phyloP scores from a whole-genome alignment of 73 alveolate species.

The Breviolum minutum region DNA sequence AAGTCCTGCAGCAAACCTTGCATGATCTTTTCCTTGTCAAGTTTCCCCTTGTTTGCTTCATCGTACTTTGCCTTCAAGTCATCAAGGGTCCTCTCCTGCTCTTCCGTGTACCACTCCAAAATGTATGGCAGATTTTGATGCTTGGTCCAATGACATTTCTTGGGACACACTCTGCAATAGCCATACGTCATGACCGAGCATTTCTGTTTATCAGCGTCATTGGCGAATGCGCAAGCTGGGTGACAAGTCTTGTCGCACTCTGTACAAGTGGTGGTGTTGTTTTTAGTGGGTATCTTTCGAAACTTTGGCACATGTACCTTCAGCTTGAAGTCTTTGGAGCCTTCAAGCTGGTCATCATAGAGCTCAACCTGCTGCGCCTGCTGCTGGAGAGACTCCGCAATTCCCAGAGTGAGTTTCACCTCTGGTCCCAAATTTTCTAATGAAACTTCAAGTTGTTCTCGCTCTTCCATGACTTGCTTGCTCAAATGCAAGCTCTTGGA shows the following conservation, averaged over 20 bases:
- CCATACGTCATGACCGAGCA: constrained; percentile 44
- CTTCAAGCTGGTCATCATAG: background rate
- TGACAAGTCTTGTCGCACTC: constrained; percentile 71
- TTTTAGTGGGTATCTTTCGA: constrained; percentile 34
- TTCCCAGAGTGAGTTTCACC: constrained; percentile 28
- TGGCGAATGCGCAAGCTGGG: background rate
- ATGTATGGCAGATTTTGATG: constrained; percentile 73
- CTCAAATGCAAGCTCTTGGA: constrained; percentile 68
- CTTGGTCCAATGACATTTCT: constrained; percentile 68
- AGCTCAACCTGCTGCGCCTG: constrained; percentile 42
- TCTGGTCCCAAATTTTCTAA: constrained; percentile 51
- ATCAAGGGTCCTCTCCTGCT: constrained; percentile 27
- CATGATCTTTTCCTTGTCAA: constrained; percentile 63
- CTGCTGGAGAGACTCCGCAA: background rate
- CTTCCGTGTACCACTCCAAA: constrained; percentile 45
- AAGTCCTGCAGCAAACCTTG: constrained; percentile 25
- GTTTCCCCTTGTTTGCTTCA: constrained; percentile 53
- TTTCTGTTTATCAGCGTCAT: background rate
- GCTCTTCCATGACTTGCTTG: constrained; percentile 51
- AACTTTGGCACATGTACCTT: constrained; percentile 38
- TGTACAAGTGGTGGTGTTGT: constrained; percentile 54
- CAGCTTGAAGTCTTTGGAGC: constrained; percentile 28
- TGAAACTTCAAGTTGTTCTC: constrained; percentile 53
- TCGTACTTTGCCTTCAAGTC: constrained; percentile 66
- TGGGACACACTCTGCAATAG: constrained; percentile 19